Conservation (phyloP, 306 rosid genomes). For the Casuarina equisetifolia region DNA sequence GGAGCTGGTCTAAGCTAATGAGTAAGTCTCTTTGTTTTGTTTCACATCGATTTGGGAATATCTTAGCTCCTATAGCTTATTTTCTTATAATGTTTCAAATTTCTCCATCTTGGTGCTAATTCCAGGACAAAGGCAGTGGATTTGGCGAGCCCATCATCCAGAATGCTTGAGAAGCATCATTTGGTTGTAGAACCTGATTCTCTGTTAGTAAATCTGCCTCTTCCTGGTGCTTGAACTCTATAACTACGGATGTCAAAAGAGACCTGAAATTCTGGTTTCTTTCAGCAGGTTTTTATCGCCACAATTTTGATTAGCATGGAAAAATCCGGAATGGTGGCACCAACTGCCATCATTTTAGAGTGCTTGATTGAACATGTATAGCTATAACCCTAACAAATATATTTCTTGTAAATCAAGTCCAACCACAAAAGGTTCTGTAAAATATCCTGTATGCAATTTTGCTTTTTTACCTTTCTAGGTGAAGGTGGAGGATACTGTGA, state of each 20-base stretch:
- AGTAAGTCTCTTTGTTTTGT: slow-evolving; percentile 13
- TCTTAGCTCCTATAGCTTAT: background rate
- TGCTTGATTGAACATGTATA: slow-evolving; percentile 4
- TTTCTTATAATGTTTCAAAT: background rate
- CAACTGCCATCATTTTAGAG: background rate
- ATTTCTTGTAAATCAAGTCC: background rate
- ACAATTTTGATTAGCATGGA: background rate
- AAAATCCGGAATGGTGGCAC: background rate
- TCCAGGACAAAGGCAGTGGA: background rate
- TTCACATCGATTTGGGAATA: background rate
- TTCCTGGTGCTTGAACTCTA: background rate
- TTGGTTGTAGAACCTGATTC: background rate
- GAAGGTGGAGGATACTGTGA: background rate
- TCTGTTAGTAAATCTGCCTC: background rate
- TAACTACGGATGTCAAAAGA: background rate
- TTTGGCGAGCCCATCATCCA: background rate
- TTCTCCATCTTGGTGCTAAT: background rate
- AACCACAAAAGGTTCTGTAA: background rate
- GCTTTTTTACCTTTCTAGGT: background rate
- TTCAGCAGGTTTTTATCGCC: slow-evolving; percentile 2
- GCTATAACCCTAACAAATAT: background rate
- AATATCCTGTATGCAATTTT: background rate
- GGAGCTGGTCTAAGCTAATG: background rate
- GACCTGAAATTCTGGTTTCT: background rate
- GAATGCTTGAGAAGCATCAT: background rate